Evolutionary conservation across 768 basidiomycete genomes (phyloP).

Genomic region (Lactarius vividus): DNA sequence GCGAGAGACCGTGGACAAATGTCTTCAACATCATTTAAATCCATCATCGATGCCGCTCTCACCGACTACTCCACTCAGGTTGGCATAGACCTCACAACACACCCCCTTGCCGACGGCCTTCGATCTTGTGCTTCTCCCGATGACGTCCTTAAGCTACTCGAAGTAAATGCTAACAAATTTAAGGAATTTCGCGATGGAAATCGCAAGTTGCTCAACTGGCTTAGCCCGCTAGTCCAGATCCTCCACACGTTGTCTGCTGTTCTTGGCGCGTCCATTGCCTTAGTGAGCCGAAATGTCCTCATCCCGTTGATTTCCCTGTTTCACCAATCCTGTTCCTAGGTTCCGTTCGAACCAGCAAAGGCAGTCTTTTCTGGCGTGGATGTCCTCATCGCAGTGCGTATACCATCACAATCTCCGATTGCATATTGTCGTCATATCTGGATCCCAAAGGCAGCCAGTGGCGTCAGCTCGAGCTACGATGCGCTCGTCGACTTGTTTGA

Average conservation of each 20-base stretch:
- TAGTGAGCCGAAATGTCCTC: not conserved
- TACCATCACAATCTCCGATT: not conserved
- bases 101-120: no score
- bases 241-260: no score
- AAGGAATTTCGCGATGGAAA: not conserved
- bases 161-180: not conserved
- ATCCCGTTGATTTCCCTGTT: no score
- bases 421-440: no score
- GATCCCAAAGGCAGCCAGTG: no score
- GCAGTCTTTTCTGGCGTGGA: conserved; percentile 3
- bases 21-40: not conserved
- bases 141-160: not conserved
- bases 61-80: no score
- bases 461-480: no score
- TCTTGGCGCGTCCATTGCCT: not conserved
- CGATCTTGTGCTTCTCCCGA: not conserved
- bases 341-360: not conserved
- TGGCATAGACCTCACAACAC: no score
- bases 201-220: not conserved
- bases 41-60: not conserved
- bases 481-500: no score
- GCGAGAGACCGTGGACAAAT: no score
- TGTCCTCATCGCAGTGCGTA: conserved; percentile 3
- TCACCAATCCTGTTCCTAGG: no score
- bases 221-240: not conserved